phyloP scores from a whole-genome alignment of 371 early-diverging fungal species.

The Gilbertella persicaria region DNA sequence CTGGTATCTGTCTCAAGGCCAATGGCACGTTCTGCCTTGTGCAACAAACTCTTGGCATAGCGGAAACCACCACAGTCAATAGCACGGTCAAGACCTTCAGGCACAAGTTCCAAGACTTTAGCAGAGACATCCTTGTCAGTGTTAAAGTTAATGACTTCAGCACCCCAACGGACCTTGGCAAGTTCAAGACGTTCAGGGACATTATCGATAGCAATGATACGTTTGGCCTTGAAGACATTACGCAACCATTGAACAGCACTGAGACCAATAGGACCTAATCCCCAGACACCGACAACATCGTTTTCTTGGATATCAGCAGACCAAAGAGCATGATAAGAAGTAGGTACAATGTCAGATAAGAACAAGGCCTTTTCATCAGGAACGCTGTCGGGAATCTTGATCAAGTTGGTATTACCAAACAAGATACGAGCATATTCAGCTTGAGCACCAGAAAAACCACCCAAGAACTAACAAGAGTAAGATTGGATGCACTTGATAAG shows the following conservation, averaged over 20 bases:
- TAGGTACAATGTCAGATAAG: slow-evolving; percentile 63
- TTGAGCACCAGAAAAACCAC: slow-evolving; percentile 41
- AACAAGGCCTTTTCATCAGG: slow-evolving; percentile 60
- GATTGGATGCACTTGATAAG: background rate
- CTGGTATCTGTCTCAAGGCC: slow-evolving; percentile 62
- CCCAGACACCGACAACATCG: slow-evolving; percentile 60
- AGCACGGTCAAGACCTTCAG: slow-evolving; percentile 52
- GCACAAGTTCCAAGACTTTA: slow-evolving; percentile 39
- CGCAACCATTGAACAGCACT: slow-evolving; percentile 49
- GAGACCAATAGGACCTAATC: slow-evolving; percentile 65
- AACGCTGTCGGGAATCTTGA: slow-evolving; percentile 50
- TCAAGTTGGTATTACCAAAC: slow-evolving; percentile 59
- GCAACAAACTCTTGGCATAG: slow-evolving; percentile 13
- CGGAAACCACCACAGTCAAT: slow-evolving; percentile 52
- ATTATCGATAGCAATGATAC: slow-evolving; percentile 59
- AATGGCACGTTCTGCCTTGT: slow-evolving; percentile 33
- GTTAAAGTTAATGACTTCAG: slow-evolving; percentile 51
- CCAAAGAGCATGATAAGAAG: slow-evolving; percentile 57
- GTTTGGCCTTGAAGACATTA: slow-evolving; percentile 47
- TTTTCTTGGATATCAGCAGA: slow-evolving; percentile 44
- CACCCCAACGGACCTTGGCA: slow-evolving; percentile 45
- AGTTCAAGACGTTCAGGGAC: slow-evolving; percentile 50
- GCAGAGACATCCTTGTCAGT: slow-evolving; percentile 40
- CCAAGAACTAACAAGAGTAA: slow-evolving; percentile 27
- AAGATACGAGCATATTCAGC: slow-evolving; percentile 64